Evolutionary conservation across 192 early-diverging fungal species (phyloP), one percentile per base, ranked within the genome.

Genomic region (Linnemannia zychae): DNA sequence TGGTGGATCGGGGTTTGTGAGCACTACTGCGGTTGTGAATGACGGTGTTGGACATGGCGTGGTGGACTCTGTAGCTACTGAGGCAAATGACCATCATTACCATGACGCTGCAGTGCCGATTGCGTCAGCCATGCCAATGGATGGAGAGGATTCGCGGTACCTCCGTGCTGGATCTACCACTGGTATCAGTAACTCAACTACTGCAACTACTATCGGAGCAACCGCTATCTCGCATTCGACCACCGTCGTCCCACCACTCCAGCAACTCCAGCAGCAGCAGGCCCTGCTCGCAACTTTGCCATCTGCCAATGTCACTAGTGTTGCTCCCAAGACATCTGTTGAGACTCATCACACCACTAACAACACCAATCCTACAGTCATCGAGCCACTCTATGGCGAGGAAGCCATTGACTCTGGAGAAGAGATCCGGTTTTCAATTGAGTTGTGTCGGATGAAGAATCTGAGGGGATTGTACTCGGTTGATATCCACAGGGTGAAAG

Each of bases 401-500:
- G 84, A 88, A 22, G 33, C 78, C 2, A 78, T 91, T 37, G 92
- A 93, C 78, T 87, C 88, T 15, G 94, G 94, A 31, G 96, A 95
- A 34, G 97, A 98, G 88, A 92, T 99, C 31, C 93, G 94, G 46
- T 94, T 98, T 87, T 91, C 93, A 20, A 93, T 99, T 33, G 97
- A 98, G 90, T 81, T 99, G 46, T 97, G 97, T 87, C 92, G 92
- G 79, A 95, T 99, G 87, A 96, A 97, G 90, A 98, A 98, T 78
- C 81, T 99, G 50, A 92, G 91, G 79, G 92, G 92, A 46, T 81
- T 96, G 37, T 94, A 93, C 71, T 94, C 94, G 67, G 95, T 96
- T 46, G 93, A 94, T 75, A 88, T 96, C 53, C 90, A 92, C 22
- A 90, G 95, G 11, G 89, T 94, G 80, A 91, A 91, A 68, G 95